Base-by-base conservation (phyloP, 306 rosid species). In the Boehmeria nivea region DNA sequence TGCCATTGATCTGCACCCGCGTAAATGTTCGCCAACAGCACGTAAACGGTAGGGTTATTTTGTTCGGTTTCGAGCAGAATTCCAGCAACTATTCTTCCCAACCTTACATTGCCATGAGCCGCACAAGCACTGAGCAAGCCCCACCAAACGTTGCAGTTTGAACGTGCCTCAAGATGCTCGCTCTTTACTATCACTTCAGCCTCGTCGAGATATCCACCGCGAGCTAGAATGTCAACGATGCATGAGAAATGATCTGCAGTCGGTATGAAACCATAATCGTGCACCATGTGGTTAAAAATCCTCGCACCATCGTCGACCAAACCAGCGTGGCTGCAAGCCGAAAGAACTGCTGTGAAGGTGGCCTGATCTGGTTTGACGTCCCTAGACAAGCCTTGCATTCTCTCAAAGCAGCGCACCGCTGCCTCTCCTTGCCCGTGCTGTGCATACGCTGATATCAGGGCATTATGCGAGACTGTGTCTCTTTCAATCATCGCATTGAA, bases 351-450 rank as follows among this genome's bases (percentile, higher is more conserved):
- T 2, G 63, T 16, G 18, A 52, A 64, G 16, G 75, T 74, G 24
- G 43, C 43, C 57, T 43, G 57, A 3, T 74, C 65, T 6, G 68
- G 68, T 24, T 44, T 59, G 44, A 59, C 12, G 43, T 65, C 21
- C 5, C n/a, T n/a, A 51, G 71, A 55, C 8, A 10, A 31, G 5
- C 51, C 68, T 54, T 54, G 88, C 91, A 85, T 82, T 38, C 56
- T 78, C 73, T 83, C 69, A 23, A 88, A 88, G 61, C 74, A 69
- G 50, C 14, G 23, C 66, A 88, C 72, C 0, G 88, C 97, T 27
- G 80, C 88, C 64, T 80, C 40, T 26, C 91, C 95, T 64, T 58
- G 63, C 68, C 97, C 97, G 23, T 88, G 88, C 44, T 80, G 86
- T 3, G 83, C 85, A 53, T 76, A 82, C 34, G 86, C 94, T 50